phyloP scores from a whole-genome alignment of 1,284 basidiomycete genomes.

The Ustilago sp. region DNA sequence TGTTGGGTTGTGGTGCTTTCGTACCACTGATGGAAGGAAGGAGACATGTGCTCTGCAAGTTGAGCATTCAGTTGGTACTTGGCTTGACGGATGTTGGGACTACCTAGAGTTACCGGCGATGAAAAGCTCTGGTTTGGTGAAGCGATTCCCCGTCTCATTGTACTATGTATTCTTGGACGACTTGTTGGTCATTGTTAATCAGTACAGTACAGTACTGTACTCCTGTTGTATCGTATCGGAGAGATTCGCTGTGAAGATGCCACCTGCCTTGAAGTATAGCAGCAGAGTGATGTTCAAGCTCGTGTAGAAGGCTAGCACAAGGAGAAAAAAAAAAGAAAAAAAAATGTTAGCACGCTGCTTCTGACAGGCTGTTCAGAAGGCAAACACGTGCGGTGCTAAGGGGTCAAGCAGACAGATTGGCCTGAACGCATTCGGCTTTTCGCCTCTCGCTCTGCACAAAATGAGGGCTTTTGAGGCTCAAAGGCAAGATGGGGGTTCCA shows the following conservation, averaged over 20 bases:
- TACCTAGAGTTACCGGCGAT: constrained; percentile 9
- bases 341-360: neutral
- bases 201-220: neutral
- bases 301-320: neutral
- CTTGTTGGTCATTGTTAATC: constrained; percentile 16
- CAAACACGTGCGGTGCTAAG: constrained; percentile 27
- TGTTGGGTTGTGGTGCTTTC: constrained; percentile 64
- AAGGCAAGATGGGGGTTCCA: neutral
- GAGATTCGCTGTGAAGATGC: neutral
- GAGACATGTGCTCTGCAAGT: constrained; percentile 54
- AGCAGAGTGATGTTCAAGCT: neutral
- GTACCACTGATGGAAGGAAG: constrained; percentile 49
- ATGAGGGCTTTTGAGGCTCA: neutral
- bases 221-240: neutral
- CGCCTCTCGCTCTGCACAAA: neutral
- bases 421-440: constrained; percentile 10
- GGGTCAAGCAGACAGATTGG: constrained; percentile 1
- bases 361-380: neutral
- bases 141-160: neutral
- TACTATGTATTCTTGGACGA: constrained; percentile 1
- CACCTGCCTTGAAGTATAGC: neutral
- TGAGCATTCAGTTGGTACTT: constrained; percentile 56
- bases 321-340: neutral
- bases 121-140: neutral
- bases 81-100: constrained; percentile 61